Conservation (phyloP, 2,329 filamentous ascomycete genomes). For the Orbilia quercus region DNA sequence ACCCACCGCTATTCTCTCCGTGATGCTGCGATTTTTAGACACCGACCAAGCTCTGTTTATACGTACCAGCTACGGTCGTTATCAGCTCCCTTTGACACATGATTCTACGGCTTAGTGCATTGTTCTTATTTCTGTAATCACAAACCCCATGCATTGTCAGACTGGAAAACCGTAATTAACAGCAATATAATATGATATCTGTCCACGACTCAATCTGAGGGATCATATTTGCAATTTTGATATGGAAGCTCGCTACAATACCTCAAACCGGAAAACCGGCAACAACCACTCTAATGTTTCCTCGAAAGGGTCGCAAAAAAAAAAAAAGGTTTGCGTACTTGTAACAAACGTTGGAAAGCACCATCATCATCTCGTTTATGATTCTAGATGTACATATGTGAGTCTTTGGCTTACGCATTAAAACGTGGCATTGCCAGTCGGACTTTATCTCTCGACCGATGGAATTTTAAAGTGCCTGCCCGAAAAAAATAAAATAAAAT, state of each 20-base stretch:
- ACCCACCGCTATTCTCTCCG: constrained; percentile 11
- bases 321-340: constrained; percentile 14
- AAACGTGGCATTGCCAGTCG: neutral
- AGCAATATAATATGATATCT: neutral
- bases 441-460: constrained; percentile 23
- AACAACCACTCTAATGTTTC: constrained; percentile 9
- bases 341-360: no score
- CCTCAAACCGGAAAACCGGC: constrained; percentile 51
- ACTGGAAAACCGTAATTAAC: neutral
- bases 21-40: constrained; percentile 1
- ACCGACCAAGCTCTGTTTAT: no score
- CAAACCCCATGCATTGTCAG: constrained; percentile 7
- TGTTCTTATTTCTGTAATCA: neutral
- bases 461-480: neutral
- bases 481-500: no score
- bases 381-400: neutral
- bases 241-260: constrained; percentile 2
- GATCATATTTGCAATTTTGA: neutral
- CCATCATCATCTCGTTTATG: neutral
- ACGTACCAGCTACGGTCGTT: no score
- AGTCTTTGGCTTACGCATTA: neutral
- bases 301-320: neutral
- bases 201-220: neutral
- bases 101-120: no score
- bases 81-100: no score